Conservation (phyloP, 768 basidiomycete species). For the Naganishia friedmannii region DNA sequence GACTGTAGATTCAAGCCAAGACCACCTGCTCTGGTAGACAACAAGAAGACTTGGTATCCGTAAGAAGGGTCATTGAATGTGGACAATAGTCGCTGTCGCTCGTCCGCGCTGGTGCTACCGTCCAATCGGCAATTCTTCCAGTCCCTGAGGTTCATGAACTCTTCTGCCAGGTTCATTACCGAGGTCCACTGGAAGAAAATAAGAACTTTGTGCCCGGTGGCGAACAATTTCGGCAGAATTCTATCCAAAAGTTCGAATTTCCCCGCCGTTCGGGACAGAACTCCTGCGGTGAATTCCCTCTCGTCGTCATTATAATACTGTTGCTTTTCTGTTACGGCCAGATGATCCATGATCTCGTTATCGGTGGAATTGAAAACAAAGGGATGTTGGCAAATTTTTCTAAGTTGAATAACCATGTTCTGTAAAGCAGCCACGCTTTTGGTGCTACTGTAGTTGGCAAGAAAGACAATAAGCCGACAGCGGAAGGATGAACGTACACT, state of each 20-base stretch:
- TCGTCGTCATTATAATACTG: constrained; percentile 8
- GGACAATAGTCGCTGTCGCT: constrained; percentile 80
- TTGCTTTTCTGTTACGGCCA: neutral
- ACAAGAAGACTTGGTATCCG: constrained; percentile 83
- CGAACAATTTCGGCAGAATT: constrained; percentile 90
- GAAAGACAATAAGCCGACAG: neutral
- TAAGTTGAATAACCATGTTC: constrained; percentile 94
- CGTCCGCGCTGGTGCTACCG: constrained; percentile 93
- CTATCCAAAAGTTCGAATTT: constrained; percentile 90
- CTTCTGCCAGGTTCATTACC: constrained; percentile 98
- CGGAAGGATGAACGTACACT: neutral
- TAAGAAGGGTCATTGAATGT: constrained; percentile 85
- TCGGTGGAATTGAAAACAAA: constrained; percentile 95
- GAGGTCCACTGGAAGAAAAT: constrained; percentile 99
- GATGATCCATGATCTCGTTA: constrained; percentile 75
- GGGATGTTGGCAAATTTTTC: constrained; percentile 97
- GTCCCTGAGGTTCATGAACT: constrained; percentile 81
- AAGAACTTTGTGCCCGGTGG: constrained; percentile 81
- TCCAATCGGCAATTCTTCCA: constrained; percentile 90
- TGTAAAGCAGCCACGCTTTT: constrained; percentile 51
- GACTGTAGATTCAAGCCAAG: constrained; percentile 92
- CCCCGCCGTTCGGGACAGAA: constrained; percentile 65
- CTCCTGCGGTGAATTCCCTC: neutral
- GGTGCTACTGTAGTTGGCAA: constrained; percentile 32
- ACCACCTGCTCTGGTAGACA: constrained; percentile 91